Percentiles rank a stretch among this genome's conserved stretches.
Conservation (phyloP, 192 early-diverging fungal species). For the Chytriomyces sp. region DNA sequence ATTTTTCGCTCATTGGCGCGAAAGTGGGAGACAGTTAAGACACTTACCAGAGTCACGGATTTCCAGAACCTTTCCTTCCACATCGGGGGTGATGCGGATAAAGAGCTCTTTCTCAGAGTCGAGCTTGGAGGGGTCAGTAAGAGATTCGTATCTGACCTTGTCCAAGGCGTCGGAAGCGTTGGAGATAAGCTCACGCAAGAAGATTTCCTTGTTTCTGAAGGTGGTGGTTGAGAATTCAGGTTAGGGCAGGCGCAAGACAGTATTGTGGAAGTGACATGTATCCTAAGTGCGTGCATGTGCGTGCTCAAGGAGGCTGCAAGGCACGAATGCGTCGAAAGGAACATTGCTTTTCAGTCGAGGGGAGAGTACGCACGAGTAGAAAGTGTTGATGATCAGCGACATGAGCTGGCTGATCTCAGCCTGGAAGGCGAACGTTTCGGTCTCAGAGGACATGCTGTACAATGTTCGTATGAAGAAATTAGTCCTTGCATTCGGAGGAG, state of each 20-base stretch:
- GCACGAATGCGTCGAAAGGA: background rate
- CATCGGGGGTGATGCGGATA: conserved; percentile 91
- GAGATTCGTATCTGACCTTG: conserved; percentile 98
- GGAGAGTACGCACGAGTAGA: conserved; percentile 64
- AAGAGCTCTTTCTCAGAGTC: conserved; percentile 92
- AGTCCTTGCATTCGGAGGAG: no score
- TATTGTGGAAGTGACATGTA: background rate
- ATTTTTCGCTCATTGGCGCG: background rate
- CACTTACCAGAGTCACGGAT: conserved; percentile 77
- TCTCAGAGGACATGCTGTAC: no score
- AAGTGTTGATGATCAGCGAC: conserved; percentile 99
- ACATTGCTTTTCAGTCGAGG: background rate
- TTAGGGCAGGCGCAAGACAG: background rate
- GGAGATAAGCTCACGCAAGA: conserved; percentile 97
- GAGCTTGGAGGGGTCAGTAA: conserved; percentile 90
- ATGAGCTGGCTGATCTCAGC: conserved; percentile 99
- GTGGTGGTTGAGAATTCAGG: background rate
- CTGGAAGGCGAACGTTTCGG: conserved; percentile 84
- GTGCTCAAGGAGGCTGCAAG: background rate
- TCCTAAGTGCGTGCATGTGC: background rate
- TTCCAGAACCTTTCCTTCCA: conserved; percentile 80
- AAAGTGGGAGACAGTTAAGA: conserved; percentile 16
- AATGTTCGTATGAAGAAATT: no score
- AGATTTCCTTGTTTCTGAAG: conserved; percentile 78
- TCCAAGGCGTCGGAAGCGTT: conserved; percentile 95